These are phyloP conservation scores for Penicillium sp. DNA, from an alignment of 2,329 filamentous ascomycete species.

Conservation along the genomic window DNA sequence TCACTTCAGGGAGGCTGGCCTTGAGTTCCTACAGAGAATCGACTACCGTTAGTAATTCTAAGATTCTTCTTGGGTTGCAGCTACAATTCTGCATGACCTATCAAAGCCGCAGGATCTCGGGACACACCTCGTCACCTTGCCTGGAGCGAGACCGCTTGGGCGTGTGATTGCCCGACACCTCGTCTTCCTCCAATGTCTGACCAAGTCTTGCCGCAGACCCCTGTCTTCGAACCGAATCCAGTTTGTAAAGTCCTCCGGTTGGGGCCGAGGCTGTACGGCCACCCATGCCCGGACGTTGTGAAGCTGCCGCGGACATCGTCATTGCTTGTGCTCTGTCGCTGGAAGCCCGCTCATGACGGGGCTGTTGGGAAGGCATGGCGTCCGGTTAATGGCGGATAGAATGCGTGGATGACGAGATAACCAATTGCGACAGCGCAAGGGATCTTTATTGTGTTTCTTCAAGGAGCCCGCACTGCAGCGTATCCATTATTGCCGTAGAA, in stretches of 20 bases:
- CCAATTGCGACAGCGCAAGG: neutral
- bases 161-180: constrained; percentile 17
- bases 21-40: constrained; percentile 23
- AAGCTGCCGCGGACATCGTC: constrained; percentile 15
- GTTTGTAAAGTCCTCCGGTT: constrained; percentile 28
- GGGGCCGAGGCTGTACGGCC: constrained; percentile 39
- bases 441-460: constrained; percentile 29
- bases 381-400: neutral
- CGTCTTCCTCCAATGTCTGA: constrained; percentile 34
- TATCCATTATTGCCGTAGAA: constrained; percentile 33
- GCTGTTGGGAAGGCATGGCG: constrained; percentile 30
- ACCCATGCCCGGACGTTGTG: constrained; percentile 33
- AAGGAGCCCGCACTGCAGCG: constrained; percentile 26
- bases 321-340: constrained; percentile 33
- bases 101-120: neutral
- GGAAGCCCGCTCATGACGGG: constrained; percentile 31
- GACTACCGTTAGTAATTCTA: constrained; percentile 13
- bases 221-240: constrained; percentile 24
- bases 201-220: constrained; percentile 18
- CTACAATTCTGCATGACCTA: neutral
- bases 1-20: constrained; percentile 52
- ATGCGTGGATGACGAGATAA: neutral
- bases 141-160: constrained; percentile 13
- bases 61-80: neutral
- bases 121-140: constrained; percentile 30